Evolutionary conservation across 2,329 filamentous ascomycete genomes (phyloP), one percentile per base, ranked within the genome.

Genomic region (Cytospora schulzeri): DNA sequence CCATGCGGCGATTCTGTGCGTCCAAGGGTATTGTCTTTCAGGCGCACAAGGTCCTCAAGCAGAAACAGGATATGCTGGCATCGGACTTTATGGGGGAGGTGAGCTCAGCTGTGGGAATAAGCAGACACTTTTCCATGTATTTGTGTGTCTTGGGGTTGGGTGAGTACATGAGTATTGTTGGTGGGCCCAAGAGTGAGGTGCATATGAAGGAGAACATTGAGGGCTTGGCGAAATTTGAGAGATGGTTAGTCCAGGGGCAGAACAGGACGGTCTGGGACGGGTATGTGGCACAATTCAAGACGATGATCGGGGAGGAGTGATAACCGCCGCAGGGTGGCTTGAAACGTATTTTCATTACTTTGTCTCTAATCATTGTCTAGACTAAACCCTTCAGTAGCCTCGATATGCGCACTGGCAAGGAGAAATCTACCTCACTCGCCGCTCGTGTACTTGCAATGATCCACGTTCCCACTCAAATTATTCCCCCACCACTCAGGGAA

Each of bases 401-500:
- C 6, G 19, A 38, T 4, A 38, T 4, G 17, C 17, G 35, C 7
- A 19, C 2, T 38, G 35, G 35, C 35, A 38, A 38, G 14, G 17
- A 17, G 4, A 4, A 15, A 17, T 17, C 15, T 26, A 52, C 50
- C 50, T 52, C 22, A 29, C 50, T 52, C 22, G 50, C 50, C 35
- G 7, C 17, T 38, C 35, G 35, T 38, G 15, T 38, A 38, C 17
- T 38, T 38, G 35, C 35, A 38, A 38, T 38, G 35, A 38, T 38
- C 35, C 35, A 38, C 35, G 35, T 38, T 38, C 15, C 35, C 35
- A 38, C 35, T 38, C 35, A 52, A 63, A 64, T 70, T 71, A 70
- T 73, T 73, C 66, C 71, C 67, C 65, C 53, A 62, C 66, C 61
- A 65, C 7, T 58, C 38, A 2, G 63, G 63, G 31, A 65, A 65